Evolutionary conservation across 306 rosid species (phyloP), one percentile per base, ranked within the genome.

Genomic region (Citrullus colocynthis): DNA sequence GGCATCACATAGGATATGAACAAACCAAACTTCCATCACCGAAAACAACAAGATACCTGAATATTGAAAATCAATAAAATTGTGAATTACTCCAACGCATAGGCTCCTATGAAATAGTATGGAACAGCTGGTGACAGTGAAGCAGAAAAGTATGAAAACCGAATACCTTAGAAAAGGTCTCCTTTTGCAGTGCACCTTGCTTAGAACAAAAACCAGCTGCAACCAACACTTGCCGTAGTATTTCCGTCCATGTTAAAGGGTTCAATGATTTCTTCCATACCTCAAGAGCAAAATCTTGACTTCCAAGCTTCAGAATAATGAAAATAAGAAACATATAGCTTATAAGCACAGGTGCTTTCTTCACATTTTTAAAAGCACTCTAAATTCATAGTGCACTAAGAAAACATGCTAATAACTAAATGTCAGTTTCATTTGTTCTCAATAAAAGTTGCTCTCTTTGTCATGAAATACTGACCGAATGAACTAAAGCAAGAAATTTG

Each of bases 201-300:
- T 91, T 92, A 57, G 93, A 89, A 87, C 97, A 95, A 84, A 92
- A 95, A 55, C 97, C 97, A 87, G 99, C 93, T 3, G 97, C 97
- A 81, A 87, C 85, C 88, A 95, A 87, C 51, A 95, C 91, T 87
- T 89, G 99, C 69, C 93, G 93, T 42, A 95, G 85, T 89, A 92
- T 88, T 85, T 95, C 99, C 74, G 87, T 83, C 97, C 99, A 95
- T 17, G 97, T 92, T 73, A 95, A 88, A 78, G 99, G 88, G 76
- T 95, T 95, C 65, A 95, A 76, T 34, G 90, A 89, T 83, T 85
- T 86, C 86, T 81, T 88, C 99, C 99, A 95, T 65, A 86, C 85
- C 52, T 88, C 89, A 56, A 91, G 85, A 75, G 83, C 84, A 80
- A 74, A 81, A 63, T 89, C 89, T 79, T 82, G 88, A 79, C 85